Base-by-base conservation (phyloP, 2,329 filamentous ascomycete species). In the Mariannaea elegans region DNA sequence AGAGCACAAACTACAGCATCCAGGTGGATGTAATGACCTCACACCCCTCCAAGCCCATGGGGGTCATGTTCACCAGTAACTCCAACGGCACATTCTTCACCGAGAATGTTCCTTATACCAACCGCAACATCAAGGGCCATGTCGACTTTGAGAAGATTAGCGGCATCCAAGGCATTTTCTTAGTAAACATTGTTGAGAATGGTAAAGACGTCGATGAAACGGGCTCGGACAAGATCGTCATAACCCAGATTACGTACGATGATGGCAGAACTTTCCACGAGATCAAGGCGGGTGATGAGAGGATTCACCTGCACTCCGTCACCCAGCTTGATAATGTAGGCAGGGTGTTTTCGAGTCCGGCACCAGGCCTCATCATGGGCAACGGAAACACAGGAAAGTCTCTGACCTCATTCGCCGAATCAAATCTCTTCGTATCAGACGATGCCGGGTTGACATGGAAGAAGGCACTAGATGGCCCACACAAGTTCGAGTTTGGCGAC, bases 51-150 rank as follows among this genome's bases (percentile, higher is more conserved):
- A 86, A 85, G 34, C 86, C 90, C 0, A 94, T 97, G 86, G 96
- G 95, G 31, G 88, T 91, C 10, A 82, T 99, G 56, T 94, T 97
- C 72, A 97, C 93, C 6, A 98, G 94, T 73, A 99, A 99, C 75
- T 98, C 94, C 29, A 96, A 98, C 73, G 95, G 95, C 61, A 97
- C 93, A 2, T 97, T 94, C 76, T 99, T 98, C 74, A 95, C 91
- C 2, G 89, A 90, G 71, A 98, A 97, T 70, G 85, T 94, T 56
- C 91, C 96, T 59, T 90, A 97, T 75, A 97, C 94, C 31, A 98
- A 99, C 75, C 90, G 94, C 69, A 91, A 94, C 70, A 69, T 74
- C 9, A 78, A 80, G 24, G 93, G 93, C 3, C 86, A 88, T 57
- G 94, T 99, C 49, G 95, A 99, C 75, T 99, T 98, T 70, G 95